A percentile compares a stretch with the other conserved stretches of the same genome.
Conservation (phyloP, 805 yeast species). For the Phaffomyces opuntiae region DNA sequence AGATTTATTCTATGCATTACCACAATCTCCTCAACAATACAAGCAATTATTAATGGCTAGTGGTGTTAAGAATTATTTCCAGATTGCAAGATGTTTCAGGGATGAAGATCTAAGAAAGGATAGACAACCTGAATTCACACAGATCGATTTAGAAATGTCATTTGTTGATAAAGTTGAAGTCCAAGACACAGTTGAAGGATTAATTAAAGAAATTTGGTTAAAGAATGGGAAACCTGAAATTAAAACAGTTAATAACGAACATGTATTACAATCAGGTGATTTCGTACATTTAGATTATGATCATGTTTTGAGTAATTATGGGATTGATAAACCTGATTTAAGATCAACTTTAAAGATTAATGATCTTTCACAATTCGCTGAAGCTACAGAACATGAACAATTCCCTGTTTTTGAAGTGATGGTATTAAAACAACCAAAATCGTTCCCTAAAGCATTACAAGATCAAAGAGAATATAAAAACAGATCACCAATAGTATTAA, state of each 20-base stretch:
- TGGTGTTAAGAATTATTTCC: conserved; percentile 81
- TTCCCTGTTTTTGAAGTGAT: conserved; percentile 75
- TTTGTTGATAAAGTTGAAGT: conserved; percentile 69
- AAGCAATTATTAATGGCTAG: conserved; percentile 93
- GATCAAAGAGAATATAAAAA: conserved; percentile 40
- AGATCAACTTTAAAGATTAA: conserved; percentile 44
- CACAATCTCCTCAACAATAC: conserved; percentile 97
- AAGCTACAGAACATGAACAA: conserved; percentile 28
- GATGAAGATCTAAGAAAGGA: conserved; percentile 94
- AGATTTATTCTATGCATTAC: conserved; percentile 72
- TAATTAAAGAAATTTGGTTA: conserved; percentile 52
- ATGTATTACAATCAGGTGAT: conserved; percentile 11
- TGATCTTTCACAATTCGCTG: conserved; percentile 18
- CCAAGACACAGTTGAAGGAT: conserved; percentile 50
- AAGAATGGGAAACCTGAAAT: conserved; percentile 31
- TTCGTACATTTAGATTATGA: conserved; percentile 50
- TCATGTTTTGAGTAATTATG: conserved; percentile 67
- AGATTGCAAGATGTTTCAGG: conserved; percentile 88
- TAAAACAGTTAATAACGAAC: conserved; percentile 13
- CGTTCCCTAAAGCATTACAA: conserved; percentile 31
- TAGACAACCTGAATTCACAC: conserved; percentile 97
- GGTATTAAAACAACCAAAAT: conserved; percentile 33
- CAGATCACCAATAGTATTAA: conserved; percentile 52
- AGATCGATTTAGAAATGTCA: conserved; percentile 91
- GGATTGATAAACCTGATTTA: conserved; percentile 93